A percentile compares a stretch with the other conserved stretches of the same genome.
phyloP scores from a whole-genome alignment of 2,329 filamentous ascomycete genomes.

The Coleophoma cylindrospora region DNA sequence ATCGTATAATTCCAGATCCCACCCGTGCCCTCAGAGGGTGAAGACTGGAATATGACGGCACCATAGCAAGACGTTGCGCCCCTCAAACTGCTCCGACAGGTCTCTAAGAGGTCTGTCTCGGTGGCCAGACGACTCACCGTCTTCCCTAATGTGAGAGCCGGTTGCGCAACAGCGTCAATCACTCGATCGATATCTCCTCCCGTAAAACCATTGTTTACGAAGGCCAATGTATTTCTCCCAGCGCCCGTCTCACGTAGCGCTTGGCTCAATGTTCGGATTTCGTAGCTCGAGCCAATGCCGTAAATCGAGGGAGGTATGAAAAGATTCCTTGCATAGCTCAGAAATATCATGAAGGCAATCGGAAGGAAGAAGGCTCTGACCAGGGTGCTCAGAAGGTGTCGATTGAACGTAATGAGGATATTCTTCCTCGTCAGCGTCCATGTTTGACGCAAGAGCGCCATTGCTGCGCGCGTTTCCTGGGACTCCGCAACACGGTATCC shows the following conservation, averaged over 20 bases:
- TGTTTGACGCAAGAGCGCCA: slow-evolving; percentile 52
- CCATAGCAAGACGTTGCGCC: slow-evolving; percentile 70
- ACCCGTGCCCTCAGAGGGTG: slow-evolving; percentile 62
- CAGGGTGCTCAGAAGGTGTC: slow-evolving; percentile 46
- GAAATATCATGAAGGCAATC: slow-evolving; percentile 51
- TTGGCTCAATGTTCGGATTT: slow-evolving; percentile 59
- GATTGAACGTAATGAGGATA: slow-evolving; percentile 49
- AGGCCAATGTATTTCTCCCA: slow-evolving; percentile 65
- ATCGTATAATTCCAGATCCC: slow-evolving; percentile 84
- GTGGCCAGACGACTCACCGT: slow-evolving; percentile 47
- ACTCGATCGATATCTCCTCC: slow-evolving; percentile 69
- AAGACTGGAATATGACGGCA: slow-evolving; percentile 70
- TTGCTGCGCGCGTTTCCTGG: slow-evolving; percentile 17
- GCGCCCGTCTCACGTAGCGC: slow-evolving; percentile 53
- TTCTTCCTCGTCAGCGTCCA: slow-evolving; percentile 60
- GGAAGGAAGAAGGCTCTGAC: slow-evolving; percentile 57
- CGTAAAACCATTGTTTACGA: slow-evolving; percentile 69
- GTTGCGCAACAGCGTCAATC: slow-evolving; percentile 56
- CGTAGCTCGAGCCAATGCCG: slow-evolving; percentile 60
- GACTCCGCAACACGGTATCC: no score
- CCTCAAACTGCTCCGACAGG: slow-evolving; percentile 59
- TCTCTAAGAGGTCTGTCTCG: slow-evolving; percentile 52
- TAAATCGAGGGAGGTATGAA: slow-evolving; percentile 73
- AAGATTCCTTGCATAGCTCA: slow-evolving; percentile 73
- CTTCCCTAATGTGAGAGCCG: slow-evolving; percentile 51